phyloP scores from a whole-genome alignment of 2,329 filamentous ascomycete genomes.

The Paecilomyces sp. region DNA sequence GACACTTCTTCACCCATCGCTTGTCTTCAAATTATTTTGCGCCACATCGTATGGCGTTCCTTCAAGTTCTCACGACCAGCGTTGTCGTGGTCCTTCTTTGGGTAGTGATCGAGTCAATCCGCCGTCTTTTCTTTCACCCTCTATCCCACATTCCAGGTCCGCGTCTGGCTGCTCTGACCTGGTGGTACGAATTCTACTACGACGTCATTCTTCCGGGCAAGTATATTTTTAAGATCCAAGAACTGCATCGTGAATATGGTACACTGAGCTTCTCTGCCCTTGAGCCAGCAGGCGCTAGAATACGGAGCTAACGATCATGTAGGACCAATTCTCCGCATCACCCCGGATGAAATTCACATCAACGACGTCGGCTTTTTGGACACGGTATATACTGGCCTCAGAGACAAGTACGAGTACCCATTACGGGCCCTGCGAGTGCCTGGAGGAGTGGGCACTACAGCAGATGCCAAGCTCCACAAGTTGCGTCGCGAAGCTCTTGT shows the following conservation, averaged over 20 bases:
- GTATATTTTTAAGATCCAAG: conserved; percentile 26
- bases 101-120: too few species aligned
- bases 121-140: conserved; percentile 23
- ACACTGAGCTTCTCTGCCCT: neutral
- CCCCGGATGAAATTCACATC: conserved; percentile 17
- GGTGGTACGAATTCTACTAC: conserved; percentile 22
- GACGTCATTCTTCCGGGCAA: conserved; percentile 20
- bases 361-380: conserved; percentile 19
- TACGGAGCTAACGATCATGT: neutral
- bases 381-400: conserved; percentile 18
- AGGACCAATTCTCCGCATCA: conserved; percentile 20
- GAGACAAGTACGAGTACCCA: conserved; percentile 20
- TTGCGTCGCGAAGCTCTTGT: conserved; percentile 20
- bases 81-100: too few species aligned
- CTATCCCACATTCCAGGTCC: conserved; percentile 28
- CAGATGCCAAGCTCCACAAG: conserved; percentile 20
- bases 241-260: conserved; percentile 31
- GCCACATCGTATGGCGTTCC: too few species aligned
- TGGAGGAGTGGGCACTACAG: conserved; percentile 19
- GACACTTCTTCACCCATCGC: too few species aligned
- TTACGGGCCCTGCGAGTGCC: conserved; percentile 16
- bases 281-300: neutral
- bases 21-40: too few species aligned
- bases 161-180: conserved; percentile 20
- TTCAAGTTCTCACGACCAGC: too few species aligned